Evolutionary conservation across 176 grass and related monocot genomes (phyloP).

Genomic region (Aegilops longissima): DNA sequence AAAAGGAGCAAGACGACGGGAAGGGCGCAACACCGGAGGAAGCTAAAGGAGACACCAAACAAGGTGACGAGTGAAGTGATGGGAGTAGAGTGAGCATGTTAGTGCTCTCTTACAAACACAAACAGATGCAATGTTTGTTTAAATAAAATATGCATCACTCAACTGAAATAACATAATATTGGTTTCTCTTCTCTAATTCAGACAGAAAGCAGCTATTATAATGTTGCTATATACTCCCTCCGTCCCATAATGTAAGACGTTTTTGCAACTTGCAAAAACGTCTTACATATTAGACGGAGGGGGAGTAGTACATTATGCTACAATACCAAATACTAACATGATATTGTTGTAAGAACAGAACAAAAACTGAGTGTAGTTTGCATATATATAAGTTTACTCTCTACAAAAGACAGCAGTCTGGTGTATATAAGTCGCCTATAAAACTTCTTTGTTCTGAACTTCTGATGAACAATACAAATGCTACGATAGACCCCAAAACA

Average conservation of each 20-base stretch:
- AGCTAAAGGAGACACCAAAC: neutral
- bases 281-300: too few species aligned
- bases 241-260: too few species aligned
- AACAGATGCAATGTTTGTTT: too few species aligned
- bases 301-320: neutral
- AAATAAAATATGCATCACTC: too few species aligned
- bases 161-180: too few species aligned
- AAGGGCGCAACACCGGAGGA: neutral
- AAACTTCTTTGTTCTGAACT: slow-evolving; percentile 46
- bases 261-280: too few species aligned
- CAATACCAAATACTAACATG: neutral
- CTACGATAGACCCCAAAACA: slow-evolving; percentile 35
- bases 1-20: neutral
- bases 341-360: too few species aligned
- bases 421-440: slow-evolving; percentile 45
- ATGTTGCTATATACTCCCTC: neutral
- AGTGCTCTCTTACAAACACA: too few species aligned
- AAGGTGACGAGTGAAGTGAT: neutral
- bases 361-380: neutral
- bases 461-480: slow-evolving; percentile 45
- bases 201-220: neutral
- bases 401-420: slow-evolving; percentile 20
- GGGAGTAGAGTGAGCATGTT: neutral
- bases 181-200: too few species aligned
- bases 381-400: neutral